phyloP scores from a whole-genome alignment of 257 asterid genomes.

The Gentiana dahurica region DNA sequence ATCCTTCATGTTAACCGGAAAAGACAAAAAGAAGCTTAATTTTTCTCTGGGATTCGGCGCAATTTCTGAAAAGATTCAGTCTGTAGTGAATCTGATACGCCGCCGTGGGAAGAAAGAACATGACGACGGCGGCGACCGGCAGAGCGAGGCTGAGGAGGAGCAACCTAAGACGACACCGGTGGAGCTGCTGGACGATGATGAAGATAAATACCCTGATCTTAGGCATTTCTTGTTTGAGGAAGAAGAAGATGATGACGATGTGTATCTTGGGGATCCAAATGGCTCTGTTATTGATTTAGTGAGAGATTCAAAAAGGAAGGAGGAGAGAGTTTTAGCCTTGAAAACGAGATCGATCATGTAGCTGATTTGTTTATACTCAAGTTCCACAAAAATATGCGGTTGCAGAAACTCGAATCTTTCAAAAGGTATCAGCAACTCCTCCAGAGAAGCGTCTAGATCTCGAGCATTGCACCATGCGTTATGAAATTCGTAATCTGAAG shows the following conservation, averaged over 20 bases:
- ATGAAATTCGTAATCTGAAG: no score
- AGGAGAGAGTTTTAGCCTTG: slow-evolving; percentile 45
- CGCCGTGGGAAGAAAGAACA: neutral
- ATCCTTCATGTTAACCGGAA: slow-evolving; percentile 31
- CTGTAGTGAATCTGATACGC: slow-evolving; percentile 20
- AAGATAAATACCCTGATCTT: slow-evolving; percentile 53
- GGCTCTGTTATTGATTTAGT: slow-evolving; percentile 56
- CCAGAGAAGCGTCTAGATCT: slow-evolving; percentile 20
- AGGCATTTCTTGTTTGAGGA: slow-evolving; percentile 53
- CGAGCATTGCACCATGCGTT: no score
- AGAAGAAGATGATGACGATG: slow-evolving; percentile 35
- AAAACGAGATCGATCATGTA: slow-evolving; percentile 59
- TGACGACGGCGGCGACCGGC: neutral
- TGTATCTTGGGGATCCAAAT: slow-evolving; percentile 35
- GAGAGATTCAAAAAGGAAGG: slow-evolving; percentile 49
- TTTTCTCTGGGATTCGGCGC: slow-evolving; percentile 20
- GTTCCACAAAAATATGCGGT: slow-evolving; percentile 49
- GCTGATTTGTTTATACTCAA: slow-evolving; percentile 69
- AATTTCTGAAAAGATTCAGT: slow-evolving; percentile 36
- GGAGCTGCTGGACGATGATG: slow-evolving; percentile 10
- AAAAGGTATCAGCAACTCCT: slow-evolving; percentile 65
- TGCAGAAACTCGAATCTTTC: slow-evolving; percentile 76
- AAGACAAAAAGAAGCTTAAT: slow-evolving; percentile 2
- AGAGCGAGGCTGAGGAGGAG: slow-evolving; percentile 7
- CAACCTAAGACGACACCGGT: neutral